These are phyloP conservation scores for Bipolaris oryzae DNA, from an alignment of 2,329 filamentous ascomycete species.

Conservation along the genomic window DNA sequence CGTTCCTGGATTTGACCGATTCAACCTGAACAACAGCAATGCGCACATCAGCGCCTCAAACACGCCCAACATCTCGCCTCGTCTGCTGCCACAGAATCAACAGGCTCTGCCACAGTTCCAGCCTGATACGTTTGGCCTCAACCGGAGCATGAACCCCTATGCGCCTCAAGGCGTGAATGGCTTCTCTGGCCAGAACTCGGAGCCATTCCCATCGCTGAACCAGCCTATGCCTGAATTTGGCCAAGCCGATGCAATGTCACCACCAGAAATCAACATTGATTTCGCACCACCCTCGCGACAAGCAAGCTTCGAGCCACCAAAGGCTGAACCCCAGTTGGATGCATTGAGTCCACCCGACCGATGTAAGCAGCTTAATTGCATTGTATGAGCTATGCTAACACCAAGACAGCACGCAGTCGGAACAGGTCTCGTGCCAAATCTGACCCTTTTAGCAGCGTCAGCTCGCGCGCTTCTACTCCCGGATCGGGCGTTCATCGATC, in stretches of 20 bases:
- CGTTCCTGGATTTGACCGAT: conserved; percentile 76
- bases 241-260: conserved; percentile 76
- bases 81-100: conserved; percentile 73
- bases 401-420: conserved; percentile 56
- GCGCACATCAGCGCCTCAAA: conserved; percentile 65
- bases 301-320: conserved; percentile 69
- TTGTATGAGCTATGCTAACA: conserved; percentile 24
- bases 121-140: conserved; percentile 55
- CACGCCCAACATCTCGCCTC: conserved; percentile 74
- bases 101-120: conserved; percentile 57
- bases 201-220: conserved; percentile 57
- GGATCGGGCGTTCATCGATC: conserved; percentile 45
- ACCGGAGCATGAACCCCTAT: conserved; percentile 56
- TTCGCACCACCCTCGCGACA: conserved; percentile 77
- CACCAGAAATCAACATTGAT: conserved; percentile 94
- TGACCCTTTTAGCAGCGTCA: conserved; percentile 61
- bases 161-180: conserved; percentile 55
- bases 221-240: conserved; percentile 65
- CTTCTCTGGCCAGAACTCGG: conserved; percentile 57
- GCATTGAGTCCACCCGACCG: conserved; percentile 81
- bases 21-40: conserved; percentile 66
- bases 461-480: conserved; percentile 54
- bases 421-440: conserved; percentile 65
- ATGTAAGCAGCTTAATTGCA: conserved; percentile 53
- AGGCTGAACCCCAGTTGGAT: conserved; percentile 68